These are phyloP conservation scores for Gillenia trifoliata DNA, from an alignment of 306 rosid species.

Conservation along the genomic window DNA sequence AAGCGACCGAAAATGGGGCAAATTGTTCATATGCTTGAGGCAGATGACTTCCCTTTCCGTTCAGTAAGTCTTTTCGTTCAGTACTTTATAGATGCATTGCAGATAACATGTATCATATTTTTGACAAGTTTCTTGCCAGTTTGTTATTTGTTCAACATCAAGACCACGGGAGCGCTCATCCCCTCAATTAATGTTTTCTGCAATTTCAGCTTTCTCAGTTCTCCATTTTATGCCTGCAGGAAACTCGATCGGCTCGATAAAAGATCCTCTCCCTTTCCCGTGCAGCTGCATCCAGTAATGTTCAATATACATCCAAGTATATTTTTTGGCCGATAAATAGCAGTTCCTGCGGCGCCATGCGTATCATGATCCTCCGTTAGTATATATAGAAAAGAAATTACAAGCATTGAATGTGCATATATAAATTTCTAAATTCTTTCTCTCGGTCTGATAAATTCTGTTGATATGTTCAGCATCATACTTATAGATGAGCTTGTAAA, in stretches of 20 bases:
- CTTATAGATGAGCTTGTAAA: slow-evolving; percentile 36
- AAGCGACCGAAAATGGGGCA: slow-evolving; percentile 99
- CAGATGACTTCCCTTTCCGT: slow-evolving; percentile 91
- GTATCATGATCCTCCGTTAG: slow-evolving; percentile 21
- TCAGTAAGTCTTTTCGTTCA: slow-evolving; percentile 43
- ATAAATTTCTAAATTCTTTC: slow-evolving; percentile 6
- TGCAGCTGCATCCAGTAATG: slow-evolving; percentile 33
- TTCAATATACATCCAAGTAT: slow-evolving; percentile 31
- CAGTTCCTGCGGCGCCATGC: slow-evolving; percentile 33
- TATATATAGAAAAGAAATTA: slow-evolving; percentile 16
- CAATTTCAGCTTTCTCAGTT: neutral
- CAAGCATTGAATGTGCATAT: slow-evolving; percentile 37
- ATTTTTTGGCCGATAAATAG: slow-evolving; percentile 9
- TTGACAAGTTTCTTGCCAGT: neutral
- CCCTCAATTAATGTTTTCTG: neutral
- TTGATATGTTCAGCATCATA: slow-evolving; percentile 20
- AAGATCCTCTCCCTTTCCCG: slow-evolving; percentile 31
- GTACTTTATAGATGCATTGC: neutral
- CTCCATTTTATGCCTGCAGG: slow-evolving; percentile 37
- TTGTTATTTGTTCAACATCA: neutral
- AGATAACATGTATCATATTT: neutral
- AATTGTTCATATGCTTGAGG: slow-evolving; percentile 94
- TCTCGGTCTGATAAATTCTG: slow-evolving; percentile 4
- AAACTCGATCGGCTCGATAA: slow-evolving; percentile 59
- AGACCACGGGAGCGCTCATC: neutral